Base-by-base conservation (phyloP, 2,329 filamentous ascomycete species). In the Aspergillus texensis region DNA sequence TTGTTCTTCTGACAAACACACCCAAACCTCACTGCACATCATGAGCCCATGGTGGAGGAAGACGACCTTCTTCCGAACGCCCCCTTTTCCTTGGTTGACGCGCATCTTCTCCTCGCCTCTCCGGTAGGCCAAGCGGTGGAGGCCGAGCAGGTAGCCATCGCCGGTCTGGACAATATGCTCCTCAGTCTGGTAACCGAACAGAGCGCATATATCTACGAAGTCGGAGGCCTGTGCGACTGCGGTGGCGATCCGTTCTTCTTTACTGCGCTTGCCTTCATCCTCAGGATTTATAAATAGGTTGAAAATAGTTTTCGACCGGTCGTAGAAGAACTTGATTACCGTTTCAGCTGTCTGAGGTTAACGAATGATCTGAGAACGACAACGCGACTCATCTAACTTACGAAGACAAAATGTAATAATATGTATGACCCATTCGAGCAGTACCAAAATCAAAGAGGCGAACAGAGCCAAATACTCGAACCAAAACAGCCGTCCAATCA, bases 11-110 rank as follows among this genome's bases (percentile, higher is more conserved):
- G 94, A 96, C 74, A 94, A 81, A 74, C 93, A 96, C 10, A 98
- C 92, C 95, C 95, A 99, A 39, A 99, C 94, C 78, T 99, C 95
- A 71, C 93, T 97, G 79, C 97, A 98, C 95, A 99, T 99, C 74
- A 99, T 86, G 62, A 99, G 85, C 10, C 94, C 95, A 78, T 99
- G 95, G 74, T 99, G 95, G 67, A 99, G 82, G 77, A 98, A 99
- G 8, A 95, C 89, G 56, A 98, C 92, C 70, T 89, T 91, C 81
- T 97, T 97, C 78, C 85, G 86, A 32, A 91, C 70, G 71, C 89
- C 89, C 41, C 85, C 83, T 1, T 84, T 83, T 0, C 84, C 81
- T 57, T 84, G 82, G 75, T 97, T 97, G 71, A 97, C 91, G 67
- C 87, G 87, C 60, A 84, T 81, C n/a, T 88, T 87, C 74, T 95